Evolutionary conservation across 1,284 basidiomycete species (phyloP).

Genomic region (Cystobasidium slooffiae): DNA sequence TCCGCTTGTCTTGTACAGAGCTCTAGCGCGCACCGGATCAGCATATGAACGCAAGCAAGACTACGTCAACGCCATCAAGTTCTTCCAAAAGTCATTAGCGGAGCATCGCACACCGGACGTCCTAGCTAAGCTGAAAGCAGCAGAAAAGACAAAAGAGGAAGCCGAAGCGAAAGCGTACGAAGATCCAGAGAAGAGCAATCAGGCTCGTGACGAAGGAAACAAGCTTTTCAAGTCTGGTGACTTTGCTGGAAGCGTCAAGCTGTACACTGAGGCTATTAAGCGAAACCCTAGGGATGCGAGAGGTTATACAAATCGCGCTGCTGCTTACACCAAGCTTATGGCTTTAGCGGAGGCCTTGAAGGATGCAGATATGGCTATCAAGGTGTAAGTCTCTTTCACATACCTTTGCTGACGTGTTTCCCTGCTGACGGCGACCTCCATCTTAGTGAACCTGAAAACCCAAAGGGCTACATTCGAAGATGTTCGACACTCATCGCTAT

Average conservation of each 20-base stretch:
- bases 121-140: constrained; percentile 83
- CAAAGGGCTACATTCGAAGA: constrained; percentile 94
- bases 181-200: constrained; percentile 80
- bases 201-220: constrained; percentile 91
- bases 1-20: constrained; percentile 60
- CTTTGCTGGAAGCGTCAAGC: constrained; percentile 88
- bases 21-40: constrained; percentile 85
- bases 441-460: constrained; percentile 35
- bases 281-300: constrained; percentile 86
- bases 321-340: constrained; percentile 92
- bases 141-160: constrained; percentile 78
- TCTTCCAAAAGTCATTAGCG: constrained; percentile 73
- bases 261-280: constrained; percentile 95
- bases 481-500: constrained; percentile 82
- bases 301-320: constrained; percentile 96
- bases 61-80: constrained; percentile 78
- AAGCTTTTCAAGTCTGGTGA: constrained; percentile 86
- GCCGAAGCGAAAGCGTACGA: constrained; percentile 82
- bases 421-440: constrained; percentile 6
- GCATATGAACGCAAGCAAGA: constrained; percentile 85
- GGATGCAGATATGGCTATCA: constrained; percentile 91
- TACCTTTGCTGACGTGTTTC: constrained; percentile 58
- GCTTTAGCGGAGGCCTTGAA: constrained; percentile 96
- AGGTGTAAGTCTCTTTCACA: constrained; percentile 78
- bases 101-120: constrained; percentile 96